A percentile compares a stretch with the other conserved stretches of the same genome.
These are phyloP conservation scores for Aspergillus hiratsukae DNA, from an alignment of 2,329 filamentous ascomycete genomes.

Conservation along the genomic window DNA sequence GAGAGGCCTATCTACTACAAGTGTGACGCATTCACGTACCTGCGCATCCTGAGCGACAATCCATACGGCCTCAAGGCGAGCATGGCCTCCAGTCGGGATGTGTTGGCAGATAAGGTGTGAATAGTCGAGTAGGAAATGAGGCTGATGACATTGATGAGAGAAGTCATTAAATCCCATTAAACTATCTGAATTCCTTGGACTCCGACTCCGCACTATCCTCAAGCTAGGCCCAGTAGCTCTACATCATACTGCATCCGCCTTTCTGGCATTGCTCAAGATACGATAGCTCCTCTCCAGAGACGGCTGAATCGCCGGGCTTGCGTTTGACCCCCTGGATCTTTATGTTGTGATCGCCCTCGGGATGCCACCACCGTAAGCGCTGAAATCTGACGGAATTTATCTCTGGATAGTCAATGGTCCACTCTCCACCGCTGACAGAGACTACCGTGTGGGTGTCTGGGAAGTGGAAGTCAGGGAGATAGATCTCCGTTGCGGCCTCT, in stretches of 20 bases:
- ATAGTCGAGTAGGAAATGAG: not conserved
- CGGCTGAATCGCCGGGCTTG: constrained; percentile 42
- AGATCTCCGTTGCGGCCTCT: constrained; percentile 72
- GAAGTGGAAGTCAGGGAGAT: constrained; percentile 89
- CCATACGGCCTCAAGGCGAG: constrained; percentile 57
- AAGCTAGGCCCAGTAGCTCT: constrained; percentile 10
- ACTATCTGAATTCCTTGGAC: not conserved
- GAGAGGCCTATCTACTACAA: constrained; percentile 69
- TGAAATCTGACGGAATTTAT: constrained; percentile 67
- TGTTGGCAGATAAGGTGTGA: constrained; percentile 27
- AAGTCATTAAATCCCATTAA: not conserved
- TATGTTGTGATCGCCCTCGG: constrained; percentile 74
- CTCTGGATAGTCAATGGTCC: constrained; percentile 74
- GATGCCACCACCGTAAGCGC: constrained; percentile 87
- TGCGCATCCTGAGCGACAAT: constrained; percentile 63
- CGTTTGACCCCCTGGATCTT: constrained; percentile 70
- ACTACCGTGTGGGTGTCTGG: constrained; percentile 68
- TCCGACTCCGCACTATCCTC: not conserved
- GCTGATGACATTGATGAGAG: constrained; percentile 2
- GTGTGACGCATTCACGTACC: constrained; percentile 64
- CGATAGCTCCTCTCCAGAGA: constrained; percentile 65
- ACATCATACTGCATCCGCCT: constrained; percentile 51
- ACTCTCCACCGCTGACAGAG: constrained; percentile 78
- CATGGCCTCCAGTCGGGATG: constrained; percentile 39
- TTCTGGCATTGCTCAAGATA: constrained; percentile 64